Evolutionary conservation across 2,329 filamentous ascomycete genomes (phyloP).

Genomic region (Monascus ruber): DNA sequence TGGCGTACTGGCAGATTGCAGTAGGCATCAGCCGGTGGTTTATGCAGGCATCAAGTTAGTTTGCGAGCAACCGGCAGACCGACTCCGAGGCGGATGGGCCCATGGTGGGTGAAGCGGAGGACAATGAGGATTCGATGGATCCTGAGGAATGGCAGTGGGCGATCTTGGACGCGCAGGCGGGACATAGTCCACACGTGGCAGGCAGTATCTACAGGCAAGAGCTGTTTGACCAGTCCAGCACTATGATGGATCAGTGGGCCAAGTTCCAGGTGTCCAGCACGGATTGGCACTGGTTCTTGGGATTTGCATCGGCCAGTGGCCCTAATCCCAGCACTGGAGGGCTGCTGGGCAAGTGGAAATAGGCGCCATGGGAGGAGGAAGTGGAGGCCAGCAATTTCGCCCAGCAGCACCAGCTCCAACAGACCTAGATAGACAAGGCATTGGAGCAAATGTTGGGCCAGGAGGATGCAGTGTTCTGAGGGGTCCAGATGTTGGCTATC

Average conservation of each 20-base stretch:
- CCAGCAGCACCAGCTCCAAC: conserved; percentile 1
- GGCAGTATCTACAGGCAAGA: neutral
- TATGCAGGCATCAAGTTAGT: conserved; percentile 1
- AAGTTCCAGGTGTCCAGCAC: conserved; percentile 1
- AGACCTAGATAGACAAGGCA: neutral
- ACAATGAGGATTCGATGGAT: conserved; percentile 1
- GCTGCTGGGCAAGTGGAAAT: too few species aligned
- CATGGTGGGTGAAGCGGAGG: neutral
- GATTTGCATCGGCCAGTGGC: conserved; percentile 1
- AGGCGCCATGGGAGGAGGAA: conserved; percentile 1
- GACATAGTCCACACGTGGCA: conserved; percentile 1
- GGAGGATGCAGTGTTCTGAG: neutral
- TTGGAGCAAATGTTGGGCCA: conserved; percentile 1
- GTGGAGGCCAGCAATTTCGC: neutral
- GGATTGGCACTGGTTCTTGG: conserved; percentile 2
- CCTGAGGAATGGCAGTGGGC: conserved; percentile 1
- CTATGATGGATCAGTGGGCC: neutral
- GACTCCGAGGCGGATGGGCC: neutral
- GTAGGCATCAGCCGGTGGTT: conserved; percentile 4
- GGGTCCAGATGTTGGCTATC: neutral
- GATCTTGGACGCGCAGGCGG: conserved; percentile 3
- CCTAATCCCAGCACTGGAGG: too few species aligned
- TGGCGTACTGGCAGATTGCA: conserved; percentile 1
- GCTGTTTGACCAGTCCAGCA: neutral
- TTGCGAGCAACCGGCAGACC: conserved; percentile 1